Base-by-base conservation (phyloP, 2,329 filamentous ascomycete genomes). In the Hypoxylon sp. region DNA sequence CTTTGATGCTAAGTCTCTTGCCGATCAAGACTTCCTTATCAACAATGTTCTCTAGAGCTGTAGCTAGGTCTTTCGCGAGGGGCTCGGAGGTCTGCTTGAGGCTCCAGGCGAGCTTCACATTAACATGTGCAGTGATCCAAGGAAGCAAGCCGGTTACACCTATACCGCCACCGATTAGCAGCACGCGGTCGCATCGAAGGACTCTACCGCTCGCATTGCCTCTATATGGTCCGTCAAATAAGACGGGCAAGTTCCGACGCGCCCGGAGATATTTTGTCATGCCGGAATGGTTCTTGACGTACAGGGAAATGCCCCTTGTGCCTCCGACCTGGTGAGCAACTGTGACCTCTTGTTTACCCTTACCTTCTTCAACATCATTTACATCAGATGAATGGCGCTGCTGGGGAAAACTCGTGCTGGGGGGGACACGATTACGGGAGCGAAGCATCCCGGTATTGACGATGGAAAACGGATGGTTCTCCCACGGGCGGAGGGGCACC, bases 381-480 rank as follows among this genome's bases (percentile, higher is more conserved):
- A n/a, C 24, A 39, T 48, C 41, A 43, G 37, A 30, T 5, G 57
- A 41, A 24, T 17, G 17, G 17, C n/a, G 44, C 34, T 32, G 30
- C 7, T 10, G 6, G 30, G 11, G 30, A 32, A 2, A 10, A 32
- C 30, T 13, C 22, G n/a, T 17, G 30, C 51, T 39, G 34, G n/a
- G 6, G 17, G 39, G 32, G 5, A 32, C 32, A 24, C 47, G 22
- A 15, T 34, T 47, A 15, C 46, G 22, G 2, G 50, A 43, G 37
- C 22, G 56, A 6, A 65, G 58, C 58, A 58, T 34, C 6, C 54
- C 28, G 20, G 62, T 65, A 15, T 56, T 49, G 70, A 77, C 61
- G 24, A 83, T 69, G 0, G 81, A 84, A 68, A 87, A 86, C 0
- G 84, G 84, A 67, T 87, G 85, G 47, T 83, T 86, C 69, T 86